Evolutionary conservation across 208 protist species (phyloP), one percentile per base, ranked within the genome.

Genomic region (Wallacemonas sp.): DNA sequence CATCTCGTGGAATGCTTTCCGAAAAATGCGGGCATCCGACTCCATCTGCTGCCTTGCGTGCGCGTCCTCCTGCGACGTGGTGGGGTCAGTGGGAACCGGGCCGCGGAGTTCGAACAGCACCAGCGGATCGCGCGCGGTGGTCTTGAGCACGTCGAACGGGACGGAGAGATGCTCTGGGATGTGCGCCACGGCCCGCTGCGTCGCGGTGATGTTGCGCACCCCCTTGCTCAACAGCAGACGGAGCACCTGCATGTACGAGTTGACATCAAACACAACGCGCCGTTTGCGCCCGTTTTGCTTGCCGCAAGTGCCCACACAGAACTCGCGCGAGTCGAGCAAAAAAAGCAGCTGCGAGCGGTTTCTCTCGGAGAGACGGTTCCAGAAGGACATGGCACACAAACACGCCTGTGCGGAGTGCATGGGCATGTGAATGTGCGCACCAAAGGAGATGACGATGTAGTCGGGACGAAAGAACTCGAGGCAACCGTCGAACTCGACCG

Each of bases 1-100:
- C 79, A 85, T 85, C 1, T 71, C 69, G 31, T 82, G 73, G 52
- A 89, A 89, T n/a, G 74, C 83, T 49, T 67, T 68, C n/a, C 79
- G 75, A 63, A 84, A 85, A 10, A 65, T 66, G 25, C 72, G 72
- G 2, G 70, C 57, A n/a, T 65, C 72, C 23, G 33, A 54, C 28
- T 66, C 44, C 54, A 70, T 62, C 42, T 42, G 41, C 11, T 48
- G 41, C 23, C 48, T 71, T 2, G 39, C 41, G 25, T 74, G 5
- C 31, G 5, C 12, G 31, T 59, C 52, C 28, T 36, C 31, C 31
- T n/a, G 18, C 10, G n/a, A 25, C 8, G 52, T 59, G n/a, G 14
- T 12, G 11, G 52, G 31, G 22, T 59, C 52, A 20, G 39, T 25
- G 0, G 52, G 31, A 4, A 59, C 52, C 10, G 52, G 52, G 4